Evolutionary conservation across 768 basidiomycete species (phyloP), one percentile per base, ranked within the genome.

Genomic region (Lenzites betulinus): DNA sequence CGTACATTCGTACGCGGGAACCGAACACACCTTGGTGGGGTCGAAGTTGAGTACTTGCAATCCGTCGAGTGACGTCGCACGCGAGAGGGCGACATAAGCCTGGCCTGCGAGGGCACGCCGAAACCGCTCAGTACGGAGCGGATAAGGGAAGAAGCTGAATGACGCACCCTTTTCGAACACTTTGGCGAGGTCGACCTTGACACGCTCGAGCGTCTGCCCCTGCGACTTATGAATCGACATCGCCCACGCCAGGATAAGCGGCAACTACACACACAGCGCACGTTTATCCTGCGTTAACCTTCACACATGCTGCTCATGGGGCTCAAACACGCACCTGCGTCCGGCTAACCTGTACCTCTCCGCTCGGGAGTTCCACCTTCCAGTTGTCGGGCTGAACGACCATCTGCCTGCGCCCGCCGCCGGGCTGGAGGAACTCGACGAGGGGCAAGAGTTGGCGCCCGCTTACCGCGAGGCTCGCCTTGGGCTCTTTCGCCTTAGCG

Each of bases 141-240:
- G n/a, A 26, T 2, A 28, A 53, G 18, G 26, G 2, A 35, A 59
- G 25, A 11, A 42, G 22, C 20, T 11, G 26, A 18, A n/a, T 2
- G 23, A 62, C 78, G 23, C 51, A 85, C 91, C 93, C 74, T 92
- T 93, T 75, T 94, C 97, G 69, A 99, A 99, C 5, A 98, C 90
- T 70, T 86, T 89, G 30, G 87, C 87, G 36, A 99, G 80, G 69
- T 98, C 95, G 44, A 98, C 95, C 70, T 91, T 96, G 66, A 98
- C 95, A 47, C 93, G 86, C 25, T 95, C 90, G 11, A 99, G 79
- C 0, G 97, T 98, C 73, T 98, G 97, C 11, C 97, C 97, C 73
- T 99, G 97, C 12, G 91, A 92, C 72, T 99, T 99, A 74, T 99
- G 97, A 63, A 98, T 98, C 48, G 90, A 92, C 93, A 98, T 96